Base-by-base conservation (phyloP, 1,284 basidiomycete genomes). In the Phlebopus sp. region DNA sequence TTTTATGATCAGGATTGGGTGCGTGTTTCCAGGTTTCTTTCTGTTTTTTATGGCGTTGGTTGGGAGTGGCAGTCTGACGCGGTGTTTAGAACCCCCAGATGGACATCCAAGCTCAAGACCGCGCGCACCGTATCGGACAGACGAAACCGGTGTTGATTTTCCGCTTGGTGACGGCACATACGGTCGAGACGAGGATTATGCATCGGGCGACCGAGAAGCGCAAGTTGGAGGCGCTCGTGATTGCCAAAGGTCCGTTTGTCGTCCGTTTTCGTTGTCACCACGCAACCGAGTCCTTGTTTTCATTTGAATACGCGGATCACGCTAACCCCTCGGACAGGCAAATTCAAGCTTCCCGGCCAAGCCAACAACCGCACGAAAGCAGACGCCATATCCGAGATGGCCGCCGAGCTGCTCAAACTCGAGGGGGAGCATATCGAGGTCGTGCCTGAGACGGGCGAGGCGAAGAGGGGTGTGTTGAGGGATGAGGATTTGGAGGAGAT, bases 1-100 rank as follows among this genome's bases (percentile, higher is more conserved):
- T 93, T 95, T 68, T 97, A 94, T 60, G 94, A 97, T 60, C 90
- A 92, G 60, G 94, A 97, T 64, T 96, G 94, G 93, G 89, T 90
- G 37, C 3, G 50, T 47, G 18, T 15, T n/a, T n/a, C n/a, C n/a
- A n/a, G n/a, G n/a, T n/a, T n/a, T n/a, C n/a, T n/a, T n/a, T n/a
- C n/a, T n/a, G n/a, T n/a, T 9, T 9, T 29, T 14, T 15, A 9
- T 9, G 21, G 21, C 15, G 17, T 37, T 11, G 6, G 5, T n/a
- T 50, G 42, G 19, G 18, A 10, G 13, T 44, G n/a, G 17, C 27
- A 29, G 21, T 29, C 39, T 13, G n/a, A 51, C 17, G 44, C n/a
- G 17, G 29, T 42, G 7, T 18, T 17, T 55, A 92, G 91, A 97
- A 94, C 61, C 95, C 95, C 0, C 92, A 96, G 72, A 93, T 95